phyloP scores from a whole-genome alignment of 192 early-diverging fungal genomes.

The Chytriomyces hyalinus region DNA sequence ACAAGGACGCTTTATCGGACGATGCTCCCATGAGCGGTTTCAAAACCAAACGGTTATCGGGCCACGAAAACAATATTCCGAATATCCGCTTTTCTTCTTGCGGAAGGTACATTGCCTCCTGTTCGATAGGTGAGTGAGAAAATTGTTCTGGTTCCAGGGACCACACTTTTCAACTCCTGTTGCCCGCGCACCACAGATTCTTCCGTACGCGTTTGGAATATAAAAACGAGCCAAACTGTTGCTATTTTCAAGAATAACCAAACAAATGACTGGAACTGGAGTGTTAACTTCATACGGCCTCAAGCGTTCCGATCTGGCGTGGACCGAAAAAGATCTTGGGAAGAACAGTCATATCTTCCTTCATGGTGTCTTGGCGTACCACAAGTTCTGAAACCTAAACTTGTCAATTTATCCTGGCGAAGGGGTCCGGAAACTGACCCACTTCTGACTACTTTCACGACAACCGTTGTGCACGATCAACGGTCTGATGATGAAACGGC shows the following conservation, averaged over 20 bases:
- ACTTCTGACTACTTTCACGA: neutral
- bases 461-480: neutral
- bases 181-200: neutral
- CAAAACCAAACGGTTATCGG: conserved; percentile 37
- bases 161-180: neutral
- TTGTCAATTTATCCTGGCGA: neutral
- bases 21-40: neutral
- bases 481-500: neutral
- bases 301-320: neutral
- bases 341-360: neutral
- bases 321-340: neutral
- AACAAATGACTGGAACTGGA: conserved; percentile 20
- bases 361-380: neutral
- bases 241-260: neutral
- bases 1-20: neutral
- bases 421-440: neutral
- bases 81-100: conserved; percentile 59
- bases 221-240: neutral
- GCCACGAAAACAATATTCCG: conserved; percentile 69
- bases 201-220: conserved; percentile 2
- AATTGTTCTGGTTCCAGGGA: no score
- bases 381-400: neutral
- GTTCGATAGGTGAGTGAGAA: conserved; percentile 55
- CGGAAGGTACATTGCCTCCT: conserved; percentile 59
- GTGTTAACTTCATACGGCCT: conserved; percentile 9